phyloP scores from a whole-genome alignment of 164 flowering plant genomes.

The Magnolia officinalis region DNA sequence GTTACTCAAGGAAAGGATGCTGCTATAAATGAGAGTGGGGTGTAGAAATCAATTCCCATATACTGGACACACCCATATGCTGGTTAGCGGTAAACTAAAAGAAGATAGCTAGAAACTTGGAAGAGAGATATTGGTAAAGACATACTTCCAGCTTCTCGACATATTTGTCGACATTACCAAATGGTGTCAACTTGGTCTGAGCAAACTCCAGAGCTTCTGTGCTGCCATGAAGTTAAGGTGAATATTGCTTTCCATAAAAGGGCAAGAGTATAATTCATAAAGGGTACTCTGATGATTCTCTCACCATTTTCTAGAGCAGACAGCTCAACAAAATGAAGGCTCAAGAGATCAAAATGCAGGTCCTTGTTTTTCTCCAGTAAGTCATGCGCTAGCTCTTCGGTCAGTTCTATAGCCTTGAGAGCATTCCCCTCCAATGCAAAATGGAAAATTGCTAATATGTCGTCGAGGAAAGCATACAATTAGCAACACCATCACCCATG shows the following conservation, averaged over 20 bases:
- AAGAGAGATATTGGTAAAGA: background rate
- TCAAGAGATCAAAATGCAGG: constrained; percentile 89
- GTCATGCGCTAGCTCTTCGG: constrained; percentile 64
- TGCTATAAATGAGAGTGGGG: background rate
- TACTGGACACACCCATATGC: too few species aligned
- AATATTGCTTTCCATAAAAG: constrained; percentile 9
- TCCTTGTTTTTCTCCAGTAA: constrained; percentile 75
- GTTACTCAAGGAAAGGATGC: background rate
- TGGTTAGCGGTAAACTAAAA: background rate
- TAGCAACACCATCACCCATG: background rate
- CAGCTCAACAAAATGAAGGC: constrained; percentile 92
- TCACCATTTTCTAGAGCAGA: constrained; percentile 75
- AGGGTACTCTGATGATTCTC: constrained; percentile 11
- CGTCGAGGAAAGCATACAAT: background rate
- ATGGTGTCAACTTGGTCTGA: constrained; percentile 66
- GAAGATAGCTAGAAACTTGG: background rate
- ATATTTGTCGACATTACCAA: constrained; percentile 73
- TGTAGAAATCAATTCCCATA: background rate
- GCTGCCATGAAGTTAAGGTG: constrained; percentile 47
- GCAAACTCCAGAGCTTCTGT: constrained; percentile 95
- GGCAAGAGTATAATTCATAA: background rate
- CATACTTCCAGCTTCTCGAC: constrained; percentile 82
- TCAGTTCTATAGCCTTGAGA: constrained; percentile 81
- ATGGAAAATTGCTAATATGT: constrained; percentile 53
- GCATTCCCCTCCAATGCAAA: constrained; percentile 79